Base-by-base conservation (phyloP, 2,329 filamentous ascomycete genomes). In the Aotearoamyces nothofagi region DNA sequence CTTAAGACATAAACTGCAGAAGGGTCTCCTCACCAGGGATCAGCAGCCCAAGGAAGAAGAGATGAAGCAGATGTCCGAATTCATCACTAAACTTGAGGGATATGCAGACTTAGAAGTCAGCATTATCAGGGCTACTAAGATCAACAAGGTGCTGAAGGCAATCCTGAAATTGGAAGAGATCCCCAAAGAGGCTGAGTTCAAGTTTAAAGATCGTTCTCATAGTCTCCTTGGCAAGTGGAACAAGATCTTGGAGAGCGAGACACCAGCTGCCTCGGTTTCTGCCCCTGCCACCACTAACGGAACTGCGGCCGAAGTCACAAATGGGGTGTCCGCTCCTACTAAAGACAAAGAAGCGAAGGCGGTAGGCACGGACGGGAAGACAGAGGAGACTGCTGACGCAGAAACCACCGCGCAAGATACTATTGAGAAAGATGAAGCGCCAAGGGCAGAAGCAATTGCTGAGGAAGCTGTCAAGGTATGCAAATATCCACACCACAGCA, bases 91-190 rank as follows among this genome's bases (percentile, higher is more conserved):
- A 52, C 69, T 98, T 5, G 90, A 98, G 56, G 69, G 63, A 5
- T 77, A 72, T 63, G 59, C 70, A 2, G 80, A 92, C 39, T 69
- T 96, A 4, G 87, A 96, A 50, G 82, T 80, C 16, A 73, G 74
- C 40, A 90, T 94, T 43, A 93, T 96, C 45, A 74, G 81, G 38
- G 63, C 61, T 9, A 98, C 90, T 37, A 98, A 96, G 66, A 94
- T 98, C 55, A 87, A 96, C 70, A 98, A 98, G 60, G 87, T 98
- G 8, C 66, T 98, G 33, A 93, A 92, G 60, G 84, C 78, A 4
- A 90, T 98, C 40, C 61, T 94, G 45, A 94, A 93, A 60, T 63
- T 98, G 6, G 24, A 24, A 17, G 66, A 66, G 3, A 92, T 98
- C 41, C 86, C 86, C 4, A 77, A 76, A 36, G 90, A 98, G 39